Base-by-base conservation (phyloP, 2,329 filamentous ascomycete genomes). In the Thelonectria discophora region DNA sequence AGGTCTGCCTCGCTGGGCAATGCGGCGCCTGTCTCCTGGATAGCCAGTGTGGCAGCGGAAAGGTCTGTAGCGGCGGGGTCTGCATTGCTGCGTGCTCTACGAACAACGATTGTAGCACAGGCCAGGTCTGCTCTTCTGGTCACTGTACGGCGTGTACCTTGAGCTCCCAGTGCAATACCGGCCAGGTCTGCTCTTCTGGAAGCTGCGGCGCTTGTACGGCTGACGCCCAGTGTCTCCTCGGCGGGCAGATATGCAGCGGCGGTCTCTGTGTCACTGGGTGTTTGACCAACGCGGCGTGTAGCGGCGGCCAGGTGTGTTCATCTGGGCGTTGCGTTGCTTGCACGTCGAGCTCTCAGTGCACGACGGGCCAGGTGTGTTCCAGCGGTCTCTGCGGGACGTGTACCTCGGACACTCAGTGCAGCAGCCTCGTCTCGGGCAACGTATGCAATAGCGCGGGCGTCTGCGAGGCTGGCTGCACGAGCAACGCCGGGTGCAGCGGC, bases 351-450 rank as follows among this genome's bases (percentile, higher is more conserved):
- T 51, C 55, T 11, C 47, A 45, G 39, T 58, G 55, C 40, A 13
- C 37, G 10, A 21, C 37, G 34, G 46, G 53, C 9, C 47, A 45
- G 30, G 56, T 61, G 11, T 65, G 63, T 13, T 30, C 45, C 24
- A 30, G 34, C 40, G 55, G 55, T 12, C 18, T 46, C 11, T 63
- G 60, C 34, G 18, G 18, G 5, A 15, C 51, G 2, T 66, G 64
- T 18, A 60, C 61, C 5, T 30, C 51, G 17, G 43, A 47, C 51
- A 40, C 46, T 5, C 58, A 64, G 34, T 65, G 64, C 39, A 43
- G 42, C 47, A 39, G 34, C 30, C 46, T 55, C 13, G 40, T 34
- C 3, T 5, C 43, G 3, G 56, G 60, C 17, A 54, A 65, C 42
- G 21, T 57, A 27, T 65, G 63, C 55, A 49, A 50, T 27, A 45